These are phyloP conservation scores for Pseudogymnoascus pannorum DNA, from an alignment of 2,329 filamentous ascomycete species.

Conservation along the genomic window DNA sequence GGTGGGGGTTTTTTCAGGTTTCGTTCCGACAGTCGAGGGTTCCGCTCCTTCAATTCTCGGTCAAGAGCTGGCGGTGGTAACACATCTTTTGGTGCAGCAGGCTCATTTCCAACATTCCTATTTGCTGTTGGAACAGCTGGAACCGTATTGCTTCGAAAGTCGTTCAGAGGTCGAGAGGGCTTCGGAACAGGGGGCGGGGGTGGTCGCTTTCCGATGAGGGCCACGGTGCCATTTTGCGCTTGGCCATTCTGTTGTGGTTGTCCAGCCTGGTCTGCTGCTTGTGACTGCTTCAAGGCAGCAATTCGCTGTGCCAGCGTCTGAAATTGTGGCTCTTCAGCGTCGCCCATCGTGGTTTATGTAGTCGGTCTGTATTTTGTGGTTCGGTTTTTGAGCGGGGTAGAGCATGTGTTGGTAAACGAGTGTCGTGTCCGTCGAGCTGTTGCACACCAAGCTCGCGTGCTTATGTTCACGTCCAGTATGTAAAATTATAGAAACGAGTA, in stretches of 20 bases:
- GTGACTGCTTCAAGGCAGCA: slow-evolving; percentile 48
- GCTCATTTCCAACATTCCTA: slow-evolving; percentile 22
- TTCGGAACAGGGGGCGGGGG: slow-evolving; percentile 25
- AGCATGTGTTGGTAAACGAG: background rate
- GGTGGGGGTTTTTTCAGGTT: slow-evolving; percentile 21
- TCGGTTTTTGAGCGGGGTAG: slow-evolving; percentile 1
- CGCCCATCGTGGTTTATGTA: slow-evolving; percentile 41
- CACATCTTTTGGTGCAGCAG: slow-evolving; percentile 18
- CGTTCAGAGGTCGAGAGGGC: slow-evolving; percentile 32
- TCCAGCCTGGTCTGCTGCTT: slow-evolving; percentile 10
- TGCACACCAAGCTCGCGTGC: background rate
- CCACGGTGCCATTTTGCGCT: slow-evolving; percentile 48
- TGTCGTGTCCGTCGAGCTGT: background rate
- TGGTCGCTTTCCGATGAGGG: slow-evolving; percentile 35
- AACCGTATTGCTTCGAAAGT: slow-evolving; percentile 31
- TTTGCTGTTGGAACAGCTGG: slow-evolving; percentile 22
- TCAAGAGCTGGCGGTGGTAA: slow-evolving; percentile 26
- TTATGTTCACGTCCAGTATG: background rate
- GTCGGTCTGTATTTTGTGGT: background rate
- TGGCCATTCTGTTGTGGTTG: background rate
- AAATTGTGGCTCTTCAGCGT: slow-evolving; percentile 55
- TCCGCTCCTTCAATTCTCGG: slow-evolving; percentile 18
- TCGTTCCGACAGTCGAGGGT: slow-evolving; percentile 21
- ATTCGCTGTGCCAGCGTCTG: slow-evolving; percentile 55
- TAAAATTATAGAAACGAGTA: background rate